Evolutionary conservation across 129 eudicot genomes (phyloP).

Genomic region (Dittrichia graveolens): DNA sequence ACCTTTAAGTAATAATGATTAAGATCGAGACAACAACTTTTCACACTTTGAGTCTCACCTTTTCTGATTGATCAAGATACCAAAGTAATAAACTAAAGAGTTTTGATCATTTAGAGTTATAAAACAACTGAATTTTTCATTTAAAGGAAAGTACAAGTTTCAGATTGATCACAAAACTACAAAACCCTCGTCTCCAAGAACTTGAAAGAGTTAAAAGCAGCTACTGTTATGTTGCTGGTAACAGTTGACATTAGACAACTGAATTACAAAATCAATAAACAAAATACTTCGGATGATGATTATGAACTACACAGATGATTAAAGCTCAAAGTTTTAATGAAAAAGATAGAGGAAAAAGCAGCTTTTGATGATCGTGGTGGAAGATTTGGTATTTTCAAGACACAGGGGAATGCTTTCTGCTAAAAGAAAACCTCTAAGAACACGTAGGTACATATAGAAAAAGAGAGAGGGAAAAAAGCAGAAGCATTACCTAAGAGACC

Average conservation of each 20-base stretch:
- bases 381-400: slow-evolving; percentile 16
- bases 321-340: slow-evolving; percentile 11
- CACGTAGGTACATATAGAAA: not conserved
- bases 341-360: slow-evolving; percentile 1
- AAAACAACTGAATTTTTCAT: not conserved
- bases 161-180: not conserved
- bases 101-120: slow-evolving; percentile 2
- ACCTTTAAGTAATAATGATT: slow-evolving; percentile 8
- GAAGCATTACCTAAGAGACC: slow-evolving; percentile 33
- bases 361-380: slow-evolving; percentile 30
- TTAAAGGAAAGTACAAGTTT: not conserved
- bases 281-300: not conserved
- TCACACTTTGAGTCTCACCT: slow-evolving; percentile 20
- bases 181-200: not conserved
- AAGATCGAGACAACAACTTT: not conserved
- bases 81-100: not conserved
- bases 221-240: not conserved
- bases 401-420: slow-evolving; percentile 29
- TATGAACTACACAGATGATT: slow-evolving; percentile 19
- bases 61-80: slow-evolving; percentile 6
- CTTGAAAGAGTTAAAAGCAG: not conserved
- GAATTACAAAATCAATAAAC: slow-evolving; percentile 11
- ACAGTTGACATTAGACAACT: not conserved
- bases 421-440: slow-evolving; percentile 21
- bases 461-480: slow-evolving; percentile 21